Evolutionary conservation across 352 stramenopile species (phyloP).

Genomic region (Peronospora destructor): DNA sequence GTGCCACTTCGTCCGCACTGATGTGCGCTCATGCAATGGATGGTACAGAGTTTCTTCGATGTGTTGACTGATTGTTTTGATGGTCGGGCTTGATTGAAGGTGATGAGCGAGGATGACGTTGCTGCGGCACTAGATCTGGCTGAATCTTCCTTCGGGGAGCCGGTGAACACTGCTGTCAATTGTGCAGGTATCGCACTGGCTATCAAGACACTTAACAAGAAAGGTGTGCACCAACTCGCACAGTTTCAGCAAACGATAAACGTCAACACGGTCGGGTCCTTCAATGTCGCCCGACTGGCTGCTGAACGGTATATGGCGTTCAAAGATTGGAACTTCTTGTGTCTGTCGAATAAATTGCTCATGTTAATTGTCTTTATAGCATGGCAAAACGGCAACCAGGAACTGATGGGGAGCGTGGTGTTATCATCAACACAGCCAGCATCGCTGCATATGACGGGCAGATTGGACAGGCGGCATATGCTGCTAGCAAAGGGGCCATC

Average conservation of each 20-base stretch:
- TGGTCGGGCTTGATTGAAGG: slow-evolving; percentile 36
- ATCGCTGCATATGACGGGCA: slow-evolving; percentile 97
- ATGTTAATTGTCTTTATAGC: slow-evolving; percentile 29
- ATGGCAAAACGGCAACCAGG: slow-evolving; percentile 76
- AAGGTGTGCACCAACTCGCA: slow-evolving; percentile 86
- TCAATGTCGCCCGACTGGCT: slow-evolving; percentile 94
- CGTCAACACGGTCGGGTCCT: slow-evolving; percentile 95
- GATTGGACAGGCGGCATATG: slow-evolving; percentile 95
- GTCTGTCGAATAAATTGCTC: slow-evolving; percentile 1
- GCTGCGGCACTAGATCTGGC: slow-evolving; percentile 86
- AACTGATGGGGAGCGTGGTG: slow-evolving; percentile 85
- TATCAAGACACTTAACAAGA: slow-evolving; percentile 90
- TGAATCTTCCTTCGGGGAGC: slow-evolving; percentile 87
- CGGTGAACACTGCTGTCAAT: slow-evolving; percentile 92
- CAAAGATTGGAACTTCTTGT: background rate
- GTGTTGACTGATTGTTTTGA: background rate
- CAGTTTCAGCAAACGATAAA: slow-evolving; percentile 93
- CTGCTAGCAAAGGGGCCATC: slow-evolving; percentile 94
- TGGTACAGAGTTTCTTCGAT: background rate
- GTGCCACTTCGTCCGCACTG: slow-evolving; percentile 75
- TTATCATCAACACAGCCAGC: slow-evolving; percentile 98
- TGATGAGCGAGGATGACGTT: slow-evolving; percentile 88
- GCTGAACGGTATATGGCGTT: slow-evolving; percentile 76
- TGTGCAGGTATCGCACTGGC: slow-evolving; percentile 92
- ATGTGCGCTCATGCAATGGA: slow-evolving; percentile 29